A percentile compares a stretch with the other conserved stretches of the same genome.
phyloP scores from a whole-genome alignment of 1,284 basidiomycete species.

The Heterobasidion annosum region DNA sequence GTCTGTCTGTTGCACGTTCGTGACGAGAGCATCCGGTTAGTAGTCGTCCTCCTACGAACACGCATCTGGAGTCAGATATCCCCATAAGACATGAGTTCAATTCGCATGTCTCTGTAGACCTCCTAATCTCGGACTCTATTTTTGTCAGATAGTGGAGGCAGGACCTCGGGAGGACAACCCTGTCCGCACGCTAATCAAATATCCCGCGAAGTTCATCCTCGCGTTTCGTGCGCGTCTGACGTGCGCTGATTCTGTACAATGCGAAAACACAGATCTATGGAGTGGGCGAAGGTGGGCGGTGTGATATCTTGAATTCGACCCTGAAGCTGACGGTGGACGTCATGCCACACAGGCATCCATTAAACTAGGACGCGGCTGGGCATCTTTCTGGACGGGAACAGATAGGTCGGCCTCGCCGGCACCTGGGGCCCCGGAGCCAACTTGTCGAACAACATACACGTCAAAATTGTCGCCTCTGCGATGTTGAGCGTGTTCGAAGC shows the following conservation, averaged over 20 bases:
- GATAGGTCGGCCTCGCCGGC: constrained; percentile 21
- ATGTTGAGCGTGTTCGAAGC: constrained; percentile 25
- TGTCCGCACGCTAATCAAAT: constrained; percentile 32
- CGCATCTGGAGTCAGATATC: constrained; percentile 27
- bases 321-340: not conserved
- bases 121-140: no score
- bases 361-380: constrained; percentile 24
- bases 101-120: no score
- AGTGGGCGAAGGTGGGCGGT: constrained; percentile 23
- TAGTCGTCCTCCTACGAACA: constrained; percentile 18
- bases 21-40: not conserved
- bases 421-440: constrained; percentile 32
- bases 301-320: not conserved
- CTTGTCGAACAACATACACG: constrained; percentile 27
- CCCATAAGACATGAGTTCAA: constrained; percentile 12
- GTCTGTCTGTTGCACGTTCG: no score
- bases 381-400: constrained; percentile 22
- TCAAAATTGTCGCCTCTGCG: constrained; percentile 26
- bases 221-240: not conserved
- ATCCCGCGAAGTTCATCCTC: constrained; percentile 20
- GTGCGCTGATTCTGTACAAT: not conserved
- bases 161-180: constrained; percentile 28
- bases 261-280: constrained; percentile 27
- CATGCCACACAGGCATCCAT: constrained; percentile 18
- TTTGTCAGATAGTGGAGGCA: constrained; percentile 23